Percentiles rank a stretch among this genome's conserved stretches.
These are phyloP conservation scores for Wickerhamomyces subpelliculosus DNA, from an alignment of 805 yeast genomes.

Conservation along the genomic window DNA sequence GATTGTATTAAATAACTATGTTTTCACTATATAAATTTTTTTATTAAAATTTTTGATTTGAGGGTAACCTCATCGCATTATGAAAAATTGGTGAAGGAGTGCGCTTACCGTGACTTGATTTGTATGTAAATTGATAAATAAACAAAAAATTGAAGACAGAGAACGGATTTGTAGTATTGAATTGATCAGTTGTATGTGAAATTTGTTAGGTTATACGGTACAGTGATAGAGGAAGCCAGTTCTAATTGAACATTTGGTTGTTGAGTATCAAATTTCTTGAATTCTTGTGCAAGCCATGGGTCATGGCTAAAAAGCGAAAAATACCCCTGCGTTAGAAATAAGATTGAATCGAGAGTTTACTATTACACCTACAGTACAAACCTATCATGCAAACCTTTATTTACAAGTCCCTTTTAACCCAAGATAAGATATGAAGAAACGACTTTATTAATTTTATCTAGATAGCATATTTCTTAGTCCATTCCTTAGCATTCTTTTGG, in stretches of 20 bases:
- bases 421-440: not conserved
- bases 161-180: too few relatives aligned
- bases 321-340: too few relatives aligned
- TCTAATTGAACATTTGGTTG: too few relatives aligned
- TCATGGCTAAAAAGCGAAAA: not conserved
- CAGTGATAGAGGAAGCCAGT: too few relatives aligned
- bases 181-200: too few relatives aligned
- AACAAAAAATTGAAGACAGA: too few relatives aligned
- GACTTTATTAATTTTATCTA: slow-evolving; percentile 23
- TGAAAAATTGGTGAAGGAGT: too few relatives aligned
- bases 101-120: not conserved
- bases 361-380: not conserved
- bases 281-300: too few relatives aligned
- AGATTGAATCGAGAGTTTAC: too few relatives aligned
- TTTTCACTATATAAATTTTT: slow-evolving; percentile 3
- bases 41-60: not conserved
- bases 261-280: too few relatives aligned
- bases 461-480: slow-evolving; percentile 98
- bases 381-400: slow-evolving; percentile 11
- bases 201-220: too few relatives aligned
- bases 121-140: too few relatives aligned
- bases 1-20: not conserved
- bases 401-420: slow-evolving; percentile 6
- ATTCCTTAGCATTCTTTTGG: slow-evolving; percentile 95
- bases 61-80: slow-evolving; percentile 10